Conservation (phyloP, 805 yeast species). For the Candida ficus region DNA sequence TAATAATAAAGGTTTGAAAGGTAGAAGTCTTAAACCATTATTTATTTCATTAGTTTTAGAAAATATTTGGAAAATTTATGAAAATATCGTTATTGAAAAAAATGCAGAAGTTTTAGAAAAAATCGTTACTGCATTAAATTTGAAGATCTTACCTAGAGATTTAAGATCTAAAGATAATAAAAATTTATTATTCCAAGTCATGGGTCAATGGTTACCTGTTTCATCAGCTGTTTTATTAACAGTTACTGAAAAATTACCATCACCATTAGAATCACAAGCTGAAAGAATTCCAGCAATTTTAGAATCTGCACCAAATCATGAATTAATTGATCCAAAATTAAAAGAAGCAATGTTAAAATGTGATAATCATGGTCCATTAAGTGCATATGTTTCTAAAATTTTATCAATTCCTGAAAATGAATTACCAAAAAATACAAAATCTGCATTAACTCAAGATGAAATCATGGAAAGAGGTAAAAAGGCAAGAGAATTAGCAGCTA, state of each 20-base stretch:
- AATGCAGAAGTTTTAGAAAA: slow-evolving; percentile 70
- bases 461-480: slow-evolving; percentile 54
- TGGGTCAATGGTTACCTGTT: slow-evolving; percentile 94
- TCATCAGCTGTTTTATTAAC: slow-evolving; percentile 80
- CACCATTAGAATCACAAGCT: slow-evolving; percentile 73
- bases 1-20: slow-evolving; percentile 57
- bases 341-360: slow-evolving; percentile 59
- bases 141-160: slow-evolving; percentile 71
- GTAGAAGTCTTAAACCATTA: slow-evolving; percentile 64
- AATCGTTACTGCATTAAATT: slow-evolving; percentile 63
- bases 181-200: slow-evolving; percentile 53
- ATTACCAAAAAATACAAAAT: slow-evolving; percentile 51
- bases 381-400: slow-evolving; percentile 87
- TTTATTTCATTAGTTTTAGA: slow-evolving; percentile 86
- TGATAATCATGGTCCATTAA: slow-evolving; percentile 56
- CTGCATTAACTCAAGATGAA: slow-evolving; percentile 46
- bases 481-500: slow-evolving; percentile 63
- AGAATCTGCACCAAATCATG: slow-evolving; percentile 48
- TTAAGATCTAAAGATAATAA: slow-evolving; percentile 73
- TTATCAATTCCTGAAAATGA: slow-evolving; percentile 80
- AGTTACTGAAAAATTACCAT: slow-evolving; percentile 80
- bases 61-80: slow-evolving; percentile 88
- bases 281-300: slow-evolving; percentile 66
- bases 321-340: slow-evolving; percentile 43
- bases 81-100: slow-evolving; percentile 57